Evolutionary conservation across 2,329 filamentous ascomycete genomes (phyloP).

Genomic region (Fusarium avenaceum): DNA sequence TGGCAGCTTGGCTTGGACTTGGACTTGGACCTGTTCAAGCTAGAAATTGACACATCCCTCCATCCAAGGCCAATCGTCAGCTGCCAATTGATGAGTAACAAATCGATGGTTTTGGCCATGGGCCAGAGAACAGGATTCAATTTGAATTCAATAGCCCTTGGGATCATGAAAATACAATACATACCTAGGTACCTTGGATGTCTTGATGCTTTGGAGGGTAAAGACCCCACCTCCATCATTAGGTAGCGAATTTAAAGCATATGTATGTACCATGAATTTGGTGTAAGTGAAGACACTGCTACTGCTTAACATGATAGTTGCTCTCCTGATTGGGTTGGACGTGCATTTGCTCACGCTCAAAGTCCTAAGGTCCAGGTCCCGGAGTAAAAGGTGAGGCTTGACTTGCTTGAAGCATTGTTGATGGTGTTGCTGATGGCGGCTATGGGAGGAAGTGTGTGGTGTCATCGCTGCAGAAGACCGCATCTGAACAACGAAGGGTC

Average conservation of each 20-base stretch:
- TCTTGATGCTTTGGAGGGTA: not conserved
- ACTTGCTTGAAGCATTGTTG: not conserved
- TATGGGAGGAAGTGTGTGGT: slow-evolving; percentile 37
- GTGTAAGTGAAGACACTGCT: slow-evolving; percentile 14
- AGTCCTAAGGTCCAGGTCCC: not conserved
- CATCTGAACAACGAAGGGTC: slow-evolving; percentile 34
- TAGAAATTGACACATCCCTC: slow-evolving; percentile 42
- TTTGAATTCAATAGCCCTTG: not conserved
- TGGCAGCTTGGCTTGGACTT: not conserved
- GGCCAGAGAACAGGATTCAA: slow-evolving; percentile 16
- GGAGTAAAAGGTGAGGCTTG: too few relatives aligned
- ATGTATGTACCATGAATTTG: not conserved
- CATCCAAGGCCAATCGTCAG: slow-evolving; percentile 3
- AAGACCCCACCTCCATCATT: slow-evolving; percentile 17
- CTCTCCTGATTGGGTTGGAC: slow-evolving; percentile 12
- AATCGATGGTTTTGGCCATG: slow-evolving; percentile 18
- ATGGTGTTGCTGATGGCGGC: slow-evolving; percentile 13
- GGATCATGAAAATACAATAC: slow-evolving; percentile 15
- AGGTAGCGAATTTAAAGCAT: not conserved
- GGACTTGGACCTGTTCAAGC: not conserved
- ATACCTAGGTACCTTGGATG: not conserved
- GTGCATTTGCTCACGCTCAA: slow-evolving; percentile 21
- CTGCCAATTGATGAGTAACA: slow-evolving; percentile 27
- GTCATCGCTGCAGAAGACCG: slow-evolving; percentile 40
- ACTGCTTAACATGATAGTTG: slow-evolving; percentile 8